These are phyloP conservation scores for Clarireedia hainanense DNA, from an alignment of 2,329 filamentous ascomycete genomes.

Conservation along the genomic window DNA sequence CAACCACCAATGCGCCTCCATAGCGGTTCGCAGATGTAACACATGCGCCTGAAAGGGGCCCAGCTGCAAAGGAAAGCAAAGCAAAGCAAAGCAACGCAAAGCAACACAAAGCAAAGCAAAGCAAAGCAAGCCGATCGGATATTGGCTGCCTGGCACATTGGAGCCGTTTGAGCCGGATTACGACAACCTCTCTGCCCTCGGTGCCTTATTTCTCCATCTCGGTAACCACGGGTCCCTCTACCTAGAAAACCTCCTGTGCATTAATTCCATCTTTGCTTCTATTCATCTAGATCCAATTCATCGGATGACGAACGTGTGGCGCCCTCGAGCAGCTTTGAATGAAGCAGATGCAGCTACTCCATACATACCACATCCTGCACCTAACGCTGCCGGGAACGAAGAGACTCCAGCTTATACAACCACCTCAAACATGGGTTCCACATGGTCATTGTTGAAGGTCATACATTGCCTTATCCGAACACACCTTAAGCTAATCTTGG, in stretches of 20 bases:
- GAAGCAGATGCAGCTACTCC: background rate
- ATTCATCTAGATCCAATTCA: background rate
- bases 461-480: background rate
- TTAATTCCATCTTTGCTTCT: too few species aligned
- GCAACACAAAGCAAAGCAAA: too few species aligned
- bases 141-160: too few species aligned
- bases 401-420: slow-evolving; percentile 12
- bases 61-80: too few species aligned
- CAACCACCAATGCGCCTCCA: too few species aligned
- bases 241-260: background rate
- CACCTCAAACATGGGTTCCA: slow-evolving; percentile 21
- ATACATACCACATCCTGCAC: slow-evolving; percentile 25
- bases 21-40: too few species aligned
- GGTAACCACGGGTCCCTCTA: background rate
- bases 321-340: background rate
- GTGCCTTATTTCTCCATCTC: background rate
- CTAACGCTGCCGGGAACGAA: slow-evolving; percentile 25
- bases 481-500: background rate
- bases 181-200: background rate
- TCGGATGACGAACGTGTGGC: slow-evolving; percentile 6
- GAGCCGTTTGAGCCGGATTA: too few species aligned
- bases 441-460: slow-evolving; percentile 27
- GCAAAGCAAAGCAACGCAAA: too few species aligned
- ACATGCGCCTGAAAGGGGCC: too few species aligned
- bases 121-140: too few species aligned